Conservation (phyloP, 2,329 filamentous ascomycete species). For the Calycina herbarum region DNA sequence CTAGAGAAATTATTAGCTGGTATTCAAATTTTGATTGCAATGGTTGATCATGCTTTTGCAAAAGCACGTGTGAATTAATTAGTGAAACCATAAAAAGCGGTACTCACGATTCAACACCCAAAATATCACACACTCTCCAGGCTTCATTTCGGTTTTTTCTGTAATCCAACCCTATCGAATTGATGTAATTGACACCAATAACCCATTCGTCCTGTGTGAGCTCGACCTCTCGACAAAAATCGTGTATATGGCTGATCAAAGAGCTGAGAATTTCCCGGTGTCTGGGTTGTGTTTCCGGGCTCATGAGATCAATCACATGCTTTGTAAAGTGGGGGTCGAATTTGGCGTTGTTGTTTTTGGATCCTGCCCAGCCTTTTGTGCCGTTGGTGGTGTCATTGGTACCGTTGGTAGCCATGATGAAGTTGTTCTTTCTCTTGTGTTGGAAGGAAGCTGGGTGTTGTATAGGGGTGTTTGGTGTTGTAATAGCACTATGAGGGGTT, state of each 20-base stretch:
- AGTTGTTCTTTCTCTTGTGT: neutral
- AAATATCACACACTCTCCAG: conserved; percentile 70
- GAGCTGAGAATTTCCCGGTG: conserved; percentile 62
- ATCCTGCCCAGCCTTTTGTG: conserved; percentile 13
- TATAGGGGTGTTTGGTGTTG: neutral
- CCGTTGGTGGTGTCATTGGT: conserved; percentile 10
- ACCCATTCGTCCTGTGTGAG: conserved; percentile 78
- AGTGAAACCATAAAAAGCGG: neutral
- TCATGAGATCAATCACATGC: conserved; percentile 71
- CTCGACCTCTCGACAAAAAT: conserved; percentile 76
- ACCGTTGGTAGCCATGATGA: conserved; percentile 5
- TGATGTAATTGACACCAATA: conserved; percentile 71
- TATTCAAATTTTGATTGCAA: neutral
- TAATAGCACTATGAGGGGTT: neutral
- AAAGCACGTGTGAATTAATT: neutral
- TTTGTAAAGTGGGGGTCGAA: conserved; percentile 79
- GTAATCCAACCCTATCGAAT: conserved; percentile 67
- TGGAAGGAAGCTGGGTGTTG: too few species aligned
- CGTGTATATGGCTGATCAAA: conserved; percentile 72
- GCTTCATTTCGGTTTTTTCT: conserved; percentile 71
- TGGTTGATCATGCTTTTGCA: neutral
- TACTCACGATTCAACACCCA: conserved; percentile 70
- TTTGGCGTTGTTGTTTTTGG: conserved; percentile 10
- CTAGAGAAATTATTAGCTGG: conserved; percentile 37
- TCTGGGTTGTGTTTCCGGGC: conserved; percentile 65